Conservation (phyloP, 106 monocot genomes). For the Apostasia shenzhenica region DNA sequence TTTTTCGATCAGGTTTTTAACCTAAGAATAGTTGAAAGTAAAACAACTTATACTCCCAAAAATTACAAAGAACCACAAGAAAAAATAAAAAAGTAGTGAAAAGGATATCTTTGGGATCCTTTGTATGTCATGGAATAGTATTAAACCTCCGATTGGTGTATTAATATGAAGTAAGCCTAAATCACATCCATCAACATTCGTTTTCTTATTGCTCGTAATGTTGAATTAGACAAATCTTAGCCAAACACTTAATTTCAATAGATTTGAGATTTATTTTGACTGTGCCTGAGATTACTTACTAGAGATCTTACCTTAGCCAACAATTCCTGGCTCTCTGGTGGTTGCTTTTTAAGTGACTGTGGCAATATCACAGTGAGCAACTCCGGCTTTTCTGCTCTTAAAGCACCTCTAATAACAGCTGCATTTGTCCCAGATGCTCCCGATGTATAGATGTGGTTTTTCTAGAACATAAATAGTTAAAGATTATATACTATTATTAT, state of each 20-base stretch:
- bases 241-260: too few species aligned
- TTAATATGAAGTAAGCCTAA: too few species aligned
- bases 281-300: too few species aligned
- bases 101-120: too few species aligned
- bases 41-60: background rate
- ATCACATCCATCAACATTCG: too few species aligned
- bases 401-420: slow-evolving; percentile 95
- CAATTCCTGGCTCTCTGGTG: slow-evolving; percentile 94
- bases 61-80: background rate
- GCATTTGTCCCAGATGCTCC: slow-evolving; percentile 98
- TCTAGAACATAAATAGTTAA: slow-evolving; percentile 34
- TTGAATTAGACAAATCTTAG: too few species aligned
- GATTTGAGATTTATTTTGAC: too few species aligned
- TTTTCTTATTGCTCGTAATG: too few species aligned
- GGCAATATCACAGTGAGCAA: slow-evolving; percentile 94
- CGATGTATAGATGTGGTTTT: slow-evolving; percentile 96
- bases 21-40: slow-evolving; percentile 26
- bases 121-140: too few species aligned
- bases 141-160: too few species aligned
- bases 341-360: slow-evolving; percentile 81
- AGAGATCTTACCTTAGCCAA: slow-evolving; percentile 64
- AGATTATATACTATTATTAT: background rate
- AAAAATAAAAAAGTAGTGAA: too few species aligned
- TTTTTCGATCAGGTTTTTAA: slow-evolving; percentile 85
- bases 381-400: slow-evolving; percentile 91